A percentile compares a stretch with the other conserved stretches of the same genome.
Evolutionary conservation across 495 filamentous ascomycete genomes (phyloP).

Genomic region (Pyrenula aspistea): DNA sequence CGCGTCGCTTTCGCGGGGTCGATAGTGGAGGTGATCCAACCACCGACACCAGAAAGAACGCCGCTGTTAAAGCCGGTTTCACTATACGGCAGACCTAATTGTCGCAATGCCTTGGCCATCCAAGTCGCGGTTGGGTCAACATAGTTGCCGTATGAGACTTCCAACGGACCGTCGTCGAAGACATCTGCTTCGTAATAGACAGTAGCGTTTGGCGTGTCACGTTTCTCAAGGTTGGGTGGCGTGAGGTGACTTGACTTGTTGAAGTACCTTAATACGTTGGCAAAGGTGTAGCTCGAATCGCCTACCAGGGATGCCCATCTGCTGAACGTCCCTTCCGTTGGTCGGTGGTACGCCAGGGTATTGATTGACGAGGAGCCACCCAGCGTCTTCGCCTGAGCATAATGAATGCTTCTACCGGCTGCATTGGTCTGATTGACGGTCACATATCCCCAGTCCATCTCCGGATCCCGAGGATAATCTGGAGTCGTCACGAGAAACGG

Average conservation of each 20-base stretch:
- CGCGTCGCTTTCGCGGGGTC: constrained; percentile 9
- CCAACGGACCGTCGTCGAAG: constrained; percentile 28
- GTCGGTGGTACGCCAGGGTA: constrained; percentile 12
- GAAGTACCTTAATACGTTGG: constrained; percentile 40
- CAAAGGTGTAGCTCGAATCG: constrained; percentile 41
- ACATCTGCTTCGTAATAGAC: constrained; percentile 22
- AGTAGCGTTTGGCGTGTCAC: constrained; percentile 27
- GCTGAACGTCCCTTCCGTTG: constrained; percentile 27
- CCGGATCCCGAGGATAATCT: not conserved
- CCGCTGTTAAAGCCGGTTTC: constrained; percentile 20
- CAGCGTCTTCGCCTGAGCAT: constrained; percentile 23
- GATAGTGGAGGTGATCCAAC: constrained; percentile 16
- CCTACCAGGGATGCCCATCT: constrained; percentile 45
- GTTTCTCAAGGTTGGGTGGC: constrained; percentile 23
- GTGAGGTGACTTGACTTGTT: constrained; percentile 40
- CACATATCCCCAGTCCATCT: not conserved
- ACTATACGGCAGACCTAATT: constrained; percentile 22
- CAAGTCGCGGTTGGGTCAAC: constrained; percentile 30
- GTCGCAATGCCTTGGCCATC: constrained; percentile 14
- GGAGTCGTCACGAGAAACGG: not conserved
- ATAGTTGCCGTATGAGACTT: constrained; percentile 39
- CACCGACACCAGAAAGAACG: constrained; percentile 2
- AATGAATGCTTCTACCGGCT: constrained; percentile 22
- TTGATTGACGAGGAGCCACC: constrained; percentile 23
- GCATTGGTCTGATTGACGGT: constrained; percentile 2